Conservation (phyloP, 805 yeast species). For the Blastobotrys peoriensis region DNA sequence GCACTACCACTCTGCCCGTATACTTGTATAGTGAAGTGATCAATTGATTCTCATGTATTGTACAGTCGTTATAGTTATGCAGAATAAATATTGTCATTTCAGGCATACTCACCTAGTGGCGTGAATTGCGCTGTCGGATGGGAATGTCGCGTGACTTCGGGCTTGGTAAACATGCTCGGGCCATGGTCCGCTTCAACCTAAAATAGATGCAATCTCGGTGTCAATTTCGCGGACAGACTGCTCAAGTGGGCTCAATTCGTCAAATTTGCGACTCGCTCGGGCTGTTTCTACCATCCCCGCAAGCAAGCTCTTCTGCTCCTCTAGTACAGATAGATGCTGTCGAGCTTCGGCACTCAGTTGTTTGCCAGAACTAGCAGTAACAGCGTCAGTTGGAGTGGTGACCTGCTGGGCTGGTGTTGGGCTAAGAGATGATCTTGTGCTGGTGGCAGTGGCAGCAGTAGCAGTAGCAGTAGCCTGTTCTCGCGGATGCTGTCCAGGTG, state of each 20-base stretch:
- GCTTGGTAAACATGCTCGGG: too few relatives aligned
- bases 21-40: too few relatives aligned
- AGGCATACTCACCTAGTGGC: too few relatives aligned
- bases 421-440: conserved; percentile 7
- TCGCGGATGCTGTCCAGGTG: conserved; percentile 19
- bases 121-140: too few relatives aligned
- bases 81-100: too few relatives aligned
- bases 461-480: background rate
- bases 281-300: conserved; percentile 56
- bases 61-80: too few relatives aligned
- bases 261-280: conserved; percentile 65
- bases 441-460: too few relatives aligned
- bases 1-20: too few relatives aligned
- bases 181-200: too few relatives aligned
- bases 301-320: conserved; percentile 75
- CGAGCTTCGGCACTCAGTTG: conserved; percentile 36
- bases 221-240: conserved; percentile 54
- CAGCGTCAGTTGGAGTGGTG: background rate
- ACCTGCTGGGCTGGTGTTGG: background rate
- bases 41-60: too few relatives aligned
- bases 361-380: background rate
- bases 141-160: too few relatives aligned
- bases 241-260: conserved; percentile 60
- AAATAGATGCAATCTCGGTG: conserved; percentile 34
- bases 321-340: conserved; percentile 77